Base-by-base conservation (phyloP, 164 flowering plant genomes). In the Berberis thunbergii region DNA sequence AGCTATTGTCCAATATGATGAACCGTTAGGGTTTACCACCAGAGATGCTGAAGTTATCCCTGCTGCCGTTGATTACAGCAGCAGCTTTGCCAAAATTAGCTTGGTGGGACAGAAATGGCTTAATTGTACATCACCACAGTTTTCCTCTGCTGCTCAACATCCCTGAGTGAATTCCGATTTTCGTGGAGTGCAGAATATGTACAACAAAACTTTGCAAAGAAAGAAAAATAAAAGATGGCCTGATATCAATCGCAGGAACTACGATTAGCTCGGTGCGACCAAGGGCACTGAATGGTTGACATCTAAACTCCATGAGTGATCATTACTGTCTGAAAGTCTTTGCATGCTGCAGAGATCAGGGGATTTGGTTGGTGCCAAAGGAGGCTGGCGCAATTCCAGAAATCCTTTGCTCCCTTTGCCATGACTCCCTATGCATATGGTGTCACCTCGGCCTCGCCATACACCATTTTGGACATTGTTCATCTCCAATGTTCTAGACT, bases 371-470 rank as follows among this genome's bases (percentile, higher is more conserved):
- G 83, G 75, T 38, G 76, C 57, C 26, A 72, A 41, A 62, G 85
- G 67, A 45, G 91, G 86, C 46, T 81, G 87, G 40, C 68, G 69
- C 13, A 84, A 73, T 81, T 82, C 89, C 52, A 80, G 46, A 53
- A 78, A 63, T 11, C 81, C 73, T 57, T 77, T 85, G 69, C 67
- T 73, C 41, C 78, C 81, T 69, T 82, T 85, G 10, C 74, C 61
- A 46, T 65, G 72, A 70, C 79, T 75, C 6, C 96, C 98, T 41
- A 91, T 62, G 69, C 91, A 89, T 74, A 89, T 78, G 8, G 98
- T 89, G 71, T 89, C 98, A 44, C 98, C 96, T 41, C 96, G 81
- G 39, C 98, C 98, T 61, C 85, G 91, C 98, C 98, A 92, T 2
- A 76, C 81, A 13, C 96, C 96, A 69, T 83, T 91, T 67, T 80